phyloP scores from a whole-genome alignment of 2,329 filamentous ascomycete species.

The Coleophoma cylindrospora region DNA sequence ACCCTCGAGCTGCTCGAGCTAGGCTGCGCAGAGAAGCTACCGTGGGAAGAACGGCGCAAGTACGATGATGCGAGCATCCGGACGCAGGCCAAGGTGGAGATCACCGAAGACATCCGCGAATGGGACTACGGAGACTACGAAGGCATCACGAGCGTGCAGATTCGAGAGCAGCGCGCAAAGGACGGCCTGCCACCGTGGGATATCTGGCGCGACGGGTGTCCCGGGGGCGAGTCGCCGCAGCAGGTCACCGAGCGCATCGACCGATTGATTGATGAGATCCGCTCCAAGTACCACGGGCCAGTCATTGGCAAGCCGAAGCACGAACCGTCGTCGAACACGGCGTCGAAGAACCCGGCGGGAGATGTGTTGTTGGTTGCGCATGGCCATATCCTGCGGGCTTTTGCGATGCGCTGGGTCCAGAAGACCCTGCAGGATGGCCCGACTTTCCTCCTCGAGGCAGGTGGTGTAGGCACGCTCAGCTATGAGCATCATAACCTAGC shows the following conservation, averaged over 20 bases:
- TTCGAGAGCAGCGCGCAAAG: slow-evolving; percentile 50
- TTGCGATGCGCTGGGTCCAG: slow-evolving; percentile 81
- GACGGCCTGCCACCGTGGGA: slow-evolving; percentile 64
- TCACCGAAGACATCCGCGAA: slow-evolving; percentile 71
- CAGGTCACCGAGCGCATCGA: slow-evolving; percentile 73
- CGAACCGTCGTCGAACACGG: background rate
- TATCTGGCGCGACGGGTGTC: slow-evolving; percentile 87
- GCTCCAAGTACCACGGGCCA: slow-evolving; percentile 52
- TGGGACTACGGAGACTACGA: slow-evolving; percentile 91
- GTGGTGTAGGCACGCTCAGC: slow-evolving; percentile 77
- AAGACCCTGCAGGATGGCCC: slow-evolving; percentile 68
- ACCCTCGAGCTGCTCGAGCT: slow-evolving; percentile 87
- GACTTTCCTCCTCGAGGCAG: slow-evolving; percentile 78
- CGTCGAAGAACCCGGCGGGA: slow-evolving; percentile 1
- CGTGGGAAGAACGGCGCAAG: slow-evolving; percentile 56
- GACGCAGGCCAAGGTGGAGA: slow-evolving; percentile 57
- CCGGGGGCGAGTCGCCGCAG: slow-evolving; percentile 65
- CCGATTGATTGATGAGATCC: slow-evolving; percentile 68
- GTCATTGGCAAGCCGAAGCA: slow-evolving; percentile 50
- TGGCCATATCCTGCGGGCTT: slow-evolving; percentile 81
- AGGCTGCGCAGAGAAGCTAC: slow-evolving; percentile 61
- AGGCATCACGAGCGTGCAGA: slow-evolving; percentile 69
- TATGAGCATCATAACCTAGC: slow-evolving; percentile 77
- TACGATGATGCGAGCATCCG: slow-evolving; percentile 31
- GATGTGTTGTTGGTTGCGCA: slow-evolving; percentile 83